A percentile compares a stretch with the other conserved stretches of the same genome.
These are phyloP conservation scores for Puccinia triticina DNA, from an alignment of 1,284 basidiomycete genomes.

Conservation along the genomic window DNA sequence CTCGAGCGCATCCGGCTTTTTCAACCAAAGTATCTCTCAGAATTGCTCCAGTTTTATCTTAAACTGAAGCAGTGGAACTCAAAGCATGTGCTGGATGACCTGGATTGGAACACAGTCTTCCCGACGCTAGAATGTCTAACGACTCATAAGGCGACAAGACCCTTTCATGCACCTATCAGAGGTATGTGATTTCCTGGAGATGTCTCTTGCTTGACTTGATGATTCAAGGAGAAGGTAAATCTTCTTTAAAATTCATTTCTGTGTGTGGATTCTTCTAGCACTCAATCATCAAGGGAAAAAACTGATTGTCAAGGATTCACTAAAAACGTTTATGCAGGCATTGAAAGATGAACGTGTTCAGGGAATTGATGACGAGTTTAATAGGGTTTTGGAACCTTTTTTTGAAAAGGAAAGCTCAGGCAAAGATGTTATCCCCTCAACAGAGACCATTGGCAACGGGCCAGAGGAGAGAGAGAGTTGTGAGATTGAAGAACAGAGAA, in stretches of 20 bases:
- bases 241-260: neutral
- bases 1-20: neutral
- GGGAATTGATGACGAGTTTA: neutral
- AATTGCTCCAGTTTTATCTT: neutral
- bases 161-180: neutral
- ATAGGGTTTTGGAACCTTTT: neutral
- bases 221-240: neutral
- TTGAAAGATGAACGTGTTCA: neutral
- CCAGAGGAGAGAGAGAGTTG: neutral
- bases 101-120: neutral
- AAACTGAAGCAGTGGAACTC: neutral
- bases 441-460: neutral
- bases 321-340: neutral
- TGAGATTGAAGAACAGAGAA: neutral
- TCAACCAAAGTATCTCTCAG: neutral
- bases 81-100: neutral
- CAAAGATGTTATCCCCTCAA: neutral
- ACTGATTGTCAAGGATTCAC: neutral
- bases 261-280: neutral
- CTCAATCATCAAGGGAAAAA: neutral
- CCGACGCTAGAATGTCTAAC: neutral
- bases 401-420: neutral
- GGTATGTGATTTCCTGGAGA: neutral
- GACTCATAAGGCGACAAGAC: neutral
- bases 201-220: neutral